phyloP scores from a whole-genome alignment of 352 stramenopile species.

The Phytophthora sojae region DNA sequence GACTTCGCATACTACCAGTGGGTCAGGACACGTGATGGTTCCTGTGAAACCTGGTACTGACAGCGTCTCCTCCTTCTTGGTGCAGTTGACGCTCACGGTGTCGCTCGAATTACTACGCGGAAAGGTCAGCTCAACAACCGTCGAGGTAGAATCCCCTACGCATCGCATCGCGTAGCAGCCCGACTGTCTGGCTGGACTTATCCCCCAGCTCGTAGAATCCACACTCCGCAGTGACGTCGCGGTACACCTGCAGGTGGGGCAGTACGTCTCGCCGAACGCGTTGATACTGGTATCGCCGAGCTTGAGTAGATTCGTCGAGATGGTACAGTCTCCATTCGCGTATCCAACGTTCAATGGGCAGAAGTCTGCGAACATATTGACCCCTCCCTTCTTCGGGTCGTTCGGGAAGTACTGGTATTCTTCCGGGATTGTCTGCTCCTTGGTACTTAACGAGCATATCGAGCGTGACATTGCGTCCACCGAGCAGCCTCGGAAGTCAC shows the following conservation, averaged over 20 bases:
- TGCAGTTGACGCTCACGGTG: constrained; percentile 52
- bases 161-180: constrained; percentile 77
- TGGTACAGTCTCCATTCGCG: constrained; percentile 57
- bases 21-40: constrained; percentile 69
- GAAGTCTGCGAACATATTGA: constrained; percentile 68
- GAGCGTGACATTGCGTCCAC: constrained; percentile 72
- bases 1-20: constrained; percentile 58
- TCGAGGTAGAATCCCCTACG: constrained; percentile 11
- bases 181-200: constrained; percentile 54
- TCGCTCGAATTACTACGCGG: constrained; percentile 23
- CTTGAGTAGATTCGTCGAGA: constrained; percentile 50
- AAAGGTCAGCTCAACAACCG: constrained; percentile 53
- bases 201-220: constrained; percentile 57
- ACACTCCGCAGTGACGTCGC: constrained; percentile 59
- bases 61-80: constrained; percentile 44
- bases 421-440: constrained; percentile 43
- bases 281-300: constrained; percentile 57
- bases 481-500: constrained; percentile 61
- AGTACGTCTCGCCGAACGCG: constrained; percentile 78
- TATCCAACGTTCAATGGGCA: constrained; percentile 75
- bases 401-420: constrained; percentile 69
- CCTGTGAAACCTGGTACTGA: constrained; percentile 60
- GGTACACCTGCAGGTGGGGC: constrained; percentile 72
- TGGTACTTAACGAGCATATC: constrained; percentile 51
- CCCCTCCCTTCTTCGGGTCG: constrained; percentile 46